Conservation (phyloP, 176 grass and related monocot genomes). For the Aegilops speltoides region DNA sequence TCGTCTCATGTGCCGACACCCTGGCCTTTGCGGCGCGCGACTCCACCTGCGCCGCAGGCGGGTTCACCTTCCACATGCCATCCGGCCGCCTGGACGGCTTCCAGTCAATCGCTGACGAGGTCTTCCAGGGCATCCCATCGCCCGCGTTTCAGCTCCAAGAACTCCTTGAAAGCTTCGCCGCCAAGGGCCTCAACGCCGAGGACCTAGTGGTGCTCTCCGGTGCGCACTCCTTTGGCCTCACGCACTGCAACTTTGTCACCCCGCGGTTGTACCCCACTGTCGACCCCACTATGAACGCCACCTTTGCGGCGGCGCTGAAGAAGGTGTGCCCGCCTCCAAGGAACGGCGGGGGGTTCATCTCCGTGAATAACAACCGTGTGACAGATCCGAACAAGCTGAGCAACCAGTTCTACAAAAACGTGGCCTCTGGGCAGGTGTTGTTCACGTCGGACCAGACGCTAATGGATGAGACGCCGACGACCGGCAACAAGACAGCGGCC, state of each 20-base stretch:
- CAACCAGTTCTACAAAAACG: constrained; percentile 37
- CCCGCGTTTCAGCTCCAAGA: constrained; percentile 24
- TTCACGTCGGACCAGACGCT: constrained; percentile 57
- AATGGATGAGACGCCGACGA: not conserved
- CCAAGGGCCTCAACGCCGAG: constrained; percentile 28
- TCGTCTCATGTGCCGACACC: constrained; percentile 61
- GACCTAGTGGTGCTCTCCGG: constrained; percentile 64
- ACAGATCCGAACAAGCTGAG: constrained; percentile 25
- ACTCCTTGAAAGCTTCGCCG: constrained; percentile 19
- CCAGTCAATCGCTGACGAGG: constrained; percentile 20
- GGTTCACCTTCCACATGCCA: constrained; percentile 43
- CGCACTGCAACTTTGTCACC: constrained; percentile 47
- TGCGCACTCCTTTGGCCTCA: constrained; percentile 55
- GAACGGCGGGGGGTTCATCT: not conserved
- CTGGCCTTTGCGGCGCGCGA: constrained; percentile 56
- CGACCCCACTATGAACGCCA: constrained; percentile 39
- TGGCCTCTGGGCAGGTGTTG: constrained; percentile 20
- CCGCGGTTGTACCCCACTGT: constrained; percentile 45
- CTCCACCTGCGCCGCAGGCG: constrained; percentile 19
- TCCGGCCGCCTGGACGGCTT: constrained; percentile 57
- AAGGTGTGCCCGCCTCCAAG: constrained; percentile 16
- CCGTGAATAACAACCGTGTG: constrained; percentile 23
- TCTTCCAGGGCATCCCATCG: constrained; percentile 1
- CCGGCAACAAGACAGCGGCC: not conserved
- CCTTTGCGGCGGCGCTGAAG: constrained; percentile 12